phyloP scores from a whole-genome alignment of 108 stramenopile genomes.

The Skeletonema grethae region DNA sequence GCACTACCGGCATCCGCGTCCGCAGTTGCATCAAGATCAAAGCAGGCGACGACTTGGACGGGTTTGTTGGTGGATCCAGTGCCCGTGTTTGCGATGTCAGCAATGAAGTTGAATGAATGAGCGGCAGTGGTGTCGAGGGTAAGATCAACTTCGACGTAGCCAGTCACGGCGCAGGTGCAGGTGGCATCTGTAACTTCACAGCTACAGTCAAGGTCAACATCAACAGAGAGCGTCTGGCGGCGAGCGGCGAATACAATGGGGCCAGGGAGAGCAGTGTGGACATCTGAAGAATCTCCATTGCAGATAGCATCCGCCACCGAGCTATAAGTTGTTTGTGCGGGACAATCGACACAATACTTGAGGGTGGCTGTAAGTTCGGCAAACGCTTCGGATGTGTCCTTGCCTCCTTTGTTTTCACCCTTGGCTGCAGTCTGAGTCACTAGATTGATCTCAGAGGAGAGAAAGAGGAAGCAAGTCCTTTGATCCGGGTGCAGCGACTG shows the following conservation, averaged over 20 bases:
- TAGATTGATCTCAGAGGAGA: slow-evolving; percentile 4
- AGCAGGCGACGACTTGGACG: background rate
- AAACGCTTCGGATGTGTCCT: background rate
- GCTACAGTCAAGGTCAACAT: background rate
- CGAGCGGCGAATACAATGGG: background rate
- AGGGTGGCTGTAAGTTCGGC: background rate
- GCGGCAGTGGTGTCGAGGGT: slow-evolving; percentile 3
- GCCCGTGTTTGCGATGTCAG: background rate
- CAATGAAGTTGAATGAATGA: background rate
- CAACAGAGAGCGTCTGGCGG: background rate
- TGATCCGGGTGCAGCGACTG: background rate
- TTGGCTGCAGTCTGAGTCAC: slow-evolving; percentile 1
- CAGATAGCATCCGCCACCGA: background rate
- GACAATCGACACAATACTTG: slow-evolving; percentile 3
- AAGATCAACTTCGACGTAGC: slow-evolving; percentile 3
- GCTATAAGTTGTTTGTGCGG: background rate
- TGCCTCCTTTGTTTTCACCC: background rate
- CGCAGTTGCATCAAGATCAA: background rate
- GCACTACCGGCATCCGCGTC: background rate
- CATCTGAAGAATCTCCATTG: slow-evolving; percentile 1
- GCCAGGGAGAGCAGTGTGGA: background rate
- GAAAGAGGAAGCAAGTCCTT: background rate
- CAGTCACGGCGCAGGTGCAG: background rate
- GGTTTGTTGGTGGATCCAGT: slow-evolving; percentile 1
- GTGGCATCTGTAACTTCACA: no score